These are phyloP conservation scores for Leishmania lainsoni DNA, from an alignment of 208 protist genomes.

Conservation along the genomic window DNA sequence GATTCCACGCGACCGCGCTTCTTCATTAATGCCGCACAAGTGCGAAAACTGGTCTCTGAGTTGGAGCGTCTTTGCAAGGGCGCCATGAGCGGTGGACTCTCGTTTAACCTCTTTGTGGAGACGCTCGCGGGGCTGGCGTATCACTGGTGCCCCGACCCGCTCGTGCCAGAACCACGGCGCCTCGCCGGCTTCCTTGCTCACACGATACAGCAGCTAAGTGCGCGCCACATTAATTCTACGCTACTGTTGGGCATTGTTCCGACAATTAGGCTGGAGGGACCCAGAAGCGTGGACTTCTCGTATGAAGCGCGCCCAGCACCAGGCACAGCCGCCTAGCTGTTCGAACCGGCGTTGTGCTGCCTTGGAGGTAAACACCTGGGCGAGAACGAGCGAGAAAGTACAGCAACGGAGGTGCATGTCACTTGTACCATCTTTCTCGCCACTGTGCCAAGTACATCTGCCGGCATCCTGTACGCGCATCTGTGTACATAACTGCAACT, in stretches of 20 bases:
- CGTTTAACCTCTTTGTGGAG: slow-evolving; percentile 80
- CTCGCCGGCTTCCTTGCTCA: slow-evolving; percentile 67
- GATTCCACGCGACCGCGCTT: slow-evolving; percentile 24
- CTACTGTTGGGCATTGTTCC: slow-evolving; percentile 69
- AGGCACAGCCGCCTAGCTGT: not conserved
- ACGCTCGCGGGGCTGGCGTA: slow-evolving; percentile 44
- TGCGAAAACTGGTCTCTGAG: slow-evolving; percentile 34
- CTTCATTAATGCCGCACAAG: slow-evolving; percentile 52
- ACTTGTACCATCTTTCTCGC: not conserved
- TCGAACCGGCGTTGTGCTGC: not conserved
- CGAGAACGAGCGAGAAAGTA: not conserved
- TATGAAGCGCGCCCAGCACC: slow-evolving; percentile 11
- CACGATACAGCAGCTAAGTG: slow-evolving; percentile 63
- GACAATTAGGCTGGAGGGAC: slow-evolving; percentile 52
- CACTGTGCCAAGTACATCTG: not conserved
- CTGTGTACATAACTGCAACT: not conserved
- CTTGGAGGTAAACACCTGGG: not conserved
- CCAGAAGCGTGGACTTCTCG: slow-evolving; percentile 48
- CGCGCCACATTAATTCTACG: slow-evolving; percentile 51
- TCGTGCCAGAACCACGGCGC: slow-evolving; percentile 66
- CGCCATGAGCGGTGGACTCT: slow-evolving; percentile 44
- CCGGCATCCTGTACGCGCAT: not conserved
- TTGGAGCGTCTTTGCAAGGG: slow-evolving; percentile 27
- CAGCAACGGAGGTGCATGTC: not conserved
- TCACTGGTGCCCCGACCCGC: slow-evolving; percentile 86